These are phyloP conservation scores for Trypanosoma conorhini DNA, from an alignment of 208 protist genomes.

Conservation along the genomic window DNA sequence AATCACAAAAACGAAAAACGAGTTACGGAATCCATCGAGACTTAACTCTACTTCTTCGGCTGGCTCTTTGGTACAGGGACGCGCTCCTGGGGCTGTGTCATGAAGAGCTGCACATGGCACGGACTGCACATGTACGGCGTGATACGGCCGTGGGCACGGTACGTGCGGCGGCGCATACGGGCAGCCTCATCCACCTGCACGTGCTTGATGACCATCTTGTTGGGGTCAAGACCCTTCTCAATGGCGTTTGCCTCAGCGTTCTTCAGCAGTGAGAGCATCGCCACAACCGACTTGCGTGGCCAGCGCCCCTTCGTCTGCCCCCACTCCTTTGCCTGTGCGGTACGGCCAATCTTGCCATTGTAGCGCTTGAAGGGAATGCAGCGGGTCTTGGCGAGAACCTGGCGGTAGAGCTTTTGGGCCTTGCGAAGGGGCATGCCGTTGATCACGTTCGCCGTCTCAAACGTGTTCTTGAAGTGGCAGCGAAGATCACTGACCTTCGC, in stretches of 20 bases:
- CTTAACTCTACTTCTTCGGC: constrained; percentile 73
- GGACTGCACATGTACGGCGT: constrained; percentile 94
- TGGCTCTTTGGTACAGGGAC: constrained; percentile 78
- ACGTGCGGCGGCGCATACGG: constrained; percentile 93
- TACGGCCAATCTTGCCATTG: constrained; percentile 92
- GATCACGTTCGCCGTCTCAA: constrained; percentile 93
- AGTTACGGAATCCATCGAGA: constrained; percentile 20
- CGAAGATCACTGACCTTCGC: constrained; percentile 90
- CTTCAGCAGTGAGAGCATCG: constrained; percentile 92
- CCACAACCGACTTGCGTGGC: constrained; percentile 94
- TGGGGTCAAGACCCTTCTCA: constrained; percentile 90
- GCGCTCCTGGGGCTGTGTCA: constrained; percentile 84
- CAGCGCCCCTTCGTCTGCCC: constrained; percentile 93
- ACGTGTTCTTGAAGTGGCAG: constrained; percentile 96
- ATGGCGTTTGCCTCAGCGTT: constrained; percentile 93
- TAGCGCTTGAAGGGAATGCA: constrained; percentile 96
- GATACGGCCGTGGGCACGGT: constrained; percentile 96
- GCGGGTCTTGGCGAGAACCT: constrained; percentile 94
- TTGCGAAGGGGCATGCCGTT: constrained; percentile 75
- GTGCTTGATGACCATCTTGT: constrained; percentile 94
- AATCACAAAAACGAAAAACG: constrained; percentile 26
- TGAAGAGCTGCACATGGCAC: constrained; percentile 69
- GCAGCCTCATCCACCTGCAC: constrained; percentile 92
- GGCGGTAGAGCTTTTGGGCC: constrained; percentile 92
- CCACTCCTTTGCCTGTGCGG: constrained; percentile 93